Percentiles rank a stretch among this genome's conserved stretches.
phyloP scores from a whole-genome alignment of 139 green algal genomes.

The Picochlorum sp. region DNA sequence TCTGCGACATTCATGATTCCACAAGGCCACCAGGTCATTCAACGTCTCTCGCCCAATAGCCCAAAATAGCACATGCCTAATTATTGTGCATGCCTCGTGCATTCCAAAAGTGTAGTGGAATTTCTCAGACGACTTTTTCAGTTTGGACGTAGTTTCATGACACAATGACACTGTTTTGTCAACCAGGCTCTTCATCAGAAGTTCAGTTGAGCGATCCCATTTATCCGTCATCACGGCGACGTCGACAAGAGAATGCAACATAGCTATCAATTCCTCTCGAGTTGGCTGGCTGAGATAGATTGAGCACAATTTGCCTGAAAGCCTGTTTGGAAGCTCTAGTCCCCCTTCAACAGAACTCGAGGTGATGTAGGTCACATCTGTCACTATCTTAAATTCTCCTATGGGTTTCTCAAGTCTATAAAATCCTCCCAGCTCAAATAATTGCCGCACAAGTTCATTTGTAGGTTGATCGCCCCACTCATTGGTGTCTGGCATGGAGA shows the following conservation, averaged over 20 bases:
- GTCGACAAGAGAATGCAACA: too few relatives aligned
- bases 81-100: too few relatives aligned
- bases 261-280: constrained; percentile 68
- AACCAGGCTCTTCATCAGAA: not conserved
- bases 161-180: constrained; percentile 4
- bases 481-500: constrained; percentile 88
- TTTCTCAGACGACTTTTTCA: too few relatives aligned
- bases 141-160: not conserved
- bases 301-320: constrained; percentile 41
- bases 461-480: constrained; percentile 95
- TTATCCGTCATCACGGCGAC: too few relatives aligned
- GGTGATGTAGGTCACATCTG: constrained; percentile 76
- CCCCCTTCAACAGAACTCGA: constrained; percentile 78
- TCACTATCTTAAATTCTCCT: constrained; percentile 88
- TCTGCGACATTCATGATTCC: not conserved
- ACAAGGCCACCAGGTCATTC: not conserved
- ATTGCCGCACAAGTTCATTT: constrained; percentile 91
- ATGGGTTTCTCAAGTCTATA: constrained; percentile 94
- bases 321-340: constrained; percentile 90
- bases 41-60: too few relatives aligned
- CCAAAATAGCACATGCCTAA: too few relatives aligned
- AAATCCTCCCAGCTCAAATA: constrained; percentile 87
- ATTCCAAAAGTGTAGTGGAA: too few relatives aligned
- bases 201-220: not conserved
- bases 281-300: constrained; percentile 79